Conservation (phyloP, 2,329 filamentous ascomycete genomes). For the Fusarium falciforme region DNA sequence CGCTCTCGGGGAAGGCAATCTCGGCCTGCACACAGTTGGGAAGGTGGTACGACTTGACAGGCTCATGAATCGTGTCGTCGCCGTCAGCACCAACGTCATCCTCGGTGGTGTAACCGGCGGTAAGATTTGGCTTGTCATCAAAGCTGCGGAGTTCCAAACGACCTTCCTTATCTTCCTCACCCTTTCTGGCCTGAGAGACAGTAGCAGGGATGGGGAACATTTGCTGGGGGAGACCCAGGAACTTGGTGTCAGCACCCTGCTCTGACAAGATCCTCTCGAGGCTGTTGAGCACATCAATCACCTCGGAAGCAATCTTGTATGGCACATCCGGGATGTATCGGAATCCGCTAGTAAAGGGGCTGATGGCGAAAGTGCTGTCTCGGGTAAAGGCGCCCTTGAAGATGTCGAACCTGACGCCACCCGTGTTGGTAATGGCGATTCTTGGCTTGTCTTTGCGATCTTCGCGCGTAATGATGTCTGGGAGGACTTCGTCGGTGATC, state of each 20-base stretch:
- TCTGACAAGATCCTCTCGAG: slow-evolving; percentile 61
- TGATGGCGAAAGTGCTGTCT: slow-evolving; percentile 87
- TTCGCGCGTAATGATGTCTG: slow-evolving; percentile 70
- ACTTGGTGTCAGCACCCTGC: slow-evolving; percentile 54
- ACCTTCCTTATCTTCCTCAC: slow-evolving; percentile 36
- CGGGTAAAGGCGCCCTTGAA: slow-evolving; percentile 92
- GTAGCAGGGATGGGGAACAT: slow-evolving; percentile 42
- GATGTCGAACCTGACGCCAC: slow-evolving; percentile 93
- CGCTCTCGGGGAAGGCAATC: slow-evolving; percentile 68
- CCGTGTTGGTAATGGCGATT: slow-evolving; percentile 86
- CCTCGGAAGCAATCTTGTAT: slow-evolving; percentile 76
- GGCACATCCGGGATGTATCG: slow-evolving; percentile 83
- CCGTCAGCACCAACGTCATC: slow-evolving; percentile 88
- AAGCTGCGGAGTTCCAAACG: slow-evolving; percentile 48
- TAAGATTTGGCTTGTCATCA: slow-evolving; percentile 57
- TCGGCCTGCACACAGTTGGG: slow-evolving; percentile 86
- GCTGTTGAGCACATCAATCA: slow-evolving; percentile 70
- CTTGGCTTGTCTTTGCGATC: slow-evolving; percentile 70
- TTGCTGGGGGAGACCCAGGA: slow-evolving; percentile 63
- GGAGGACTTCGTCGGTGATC: slow-evolving; percentile 81
- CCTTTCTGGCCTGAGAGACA: slow-evolving; percentile 22
- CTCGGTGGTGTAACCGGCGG: slow-evolving; percentile 84
- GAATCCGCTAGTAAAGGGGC: slow-evolving; percentile 86
- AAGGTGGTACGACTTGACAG: slow-evolving; percentile 78
- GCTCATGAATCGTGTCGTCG: slow-evolving; percentile 87